Base-by-base conservation (phyloP, 129 eudicot species). In the Centrapalus pauciflorus region DNA sequence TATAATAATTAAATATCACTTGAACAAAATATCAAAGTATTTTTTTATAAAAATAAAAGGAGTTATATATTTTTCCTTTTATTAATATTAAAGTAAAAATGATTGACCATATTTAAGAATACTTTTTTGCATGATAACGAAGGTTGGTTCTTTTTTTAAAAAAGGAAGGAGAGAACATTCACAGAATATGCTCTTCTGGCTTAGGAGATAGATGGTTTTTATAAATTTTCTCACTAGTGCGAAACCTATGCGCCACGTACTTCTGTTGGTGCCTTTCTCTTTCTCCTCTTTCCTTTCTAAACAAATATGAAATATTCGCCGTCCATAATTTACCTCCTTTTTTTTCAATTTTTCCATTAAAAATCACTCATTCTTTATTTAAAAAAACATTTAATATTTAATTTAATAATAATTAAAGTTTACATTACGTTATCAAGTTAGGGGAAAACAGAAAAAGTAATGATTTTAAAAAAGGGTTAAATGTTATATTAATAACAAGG, bases 211-310 rank as follows among this genome's bases (percentile, higher is more conserved):
- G 74, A 51, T 37, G 23, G 13, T 51, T 21, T 54, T 35, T 32
- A 58, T 49, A 43, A 32, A 30, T 26, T 11, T 34, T 21, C 13
- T 46, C 16, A 10, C 21, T 30, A 58, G 26, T 65, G 72, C 78
- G 59, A 78, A 38, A 61, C 67, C 87, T 45, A 61, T 30, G 69
- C 76, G 78, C 83, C 87, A 75, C 83, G 81, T 82, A 70, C 60
- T n/a, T 55, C 4, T 27, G 29, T 45, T 45, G 45, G 55, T 70
- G 54, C 62, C 76, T 76, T 70, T 23, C 30, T 9, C 35, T 67
- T 52, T 72, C 71, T 35, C 35, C 41, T 50, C 20, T 61, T 14
- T 62, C 54, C 14, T 26, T 48, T 5, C 20, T 17, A 10, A 49
- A 34, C 77, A 63, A 50, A 35, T 19, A 34, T 63, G 70, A 63